These are phyloP conservation scores for Yamadazyma tumulicola DNA, from an alignment of 805 yeast genomes.

Conservation along the genomic window DNA sequence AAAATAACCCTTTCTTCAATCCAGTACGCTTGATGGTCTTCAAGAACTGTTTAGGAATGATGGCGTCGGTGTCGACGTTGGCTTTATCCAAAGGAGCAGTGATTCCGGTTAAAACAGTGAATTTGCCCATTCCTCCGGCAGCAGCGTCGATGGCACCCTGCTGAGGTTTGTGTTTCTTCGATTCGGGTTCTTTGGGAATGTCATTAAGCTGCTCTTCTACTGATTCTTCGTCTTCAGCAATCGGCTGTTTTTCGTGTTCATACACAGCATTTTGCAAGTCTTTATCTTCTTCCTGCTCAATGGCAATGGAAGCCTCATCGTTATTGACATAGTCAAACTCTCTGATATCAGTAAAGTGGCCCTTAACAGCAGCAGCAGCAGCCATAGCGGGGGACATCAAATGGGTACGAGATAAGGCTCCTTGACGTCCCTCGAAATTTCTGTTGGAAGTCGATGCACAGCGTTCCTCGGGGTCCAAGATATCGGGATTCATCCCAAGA, in stretches of 20 bases:
- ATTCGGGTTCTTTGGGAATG: slow-evolving; percentile 47
- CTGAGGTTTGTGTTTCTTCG: slow-evolving; percentile 20
- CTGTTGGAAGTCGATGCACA: slow-evolving; percentile 99
- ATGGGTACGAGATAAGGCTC: slow-evolving; percentile 93
- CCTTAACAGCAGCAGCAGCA: slow-evolving; percentile 94
- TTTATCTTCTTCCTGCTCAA: slow-evolving; percentile 48
- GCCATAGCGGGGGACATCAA: slow-evolving; percentile 99
- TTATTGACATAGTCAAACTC: slow-evolving; percentile 60
- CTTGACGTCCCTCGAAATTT: slow-evolving; percentile 99
- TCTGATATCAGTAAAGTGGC: slow-evolving; percentile 89
- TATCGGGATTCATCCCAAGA: slow-evolving; percentile 98
- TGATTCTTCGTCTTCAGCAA: slow-evolving; percentile 44
- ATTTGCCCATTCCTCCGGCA: slow-evolving; percentile 62
- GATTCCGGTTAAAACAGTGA: slow-evolving; percentile 71
- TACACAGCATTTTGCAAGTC: slow-evolving; percentile 67
- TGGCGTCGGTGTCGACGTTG: slow-evolving; percentile 97
- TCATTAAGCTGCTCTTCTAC: slow-evolving; percentile 58
- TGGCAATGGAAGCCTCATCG: slow-evolving; percentile 57
- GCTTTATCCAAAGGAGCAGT: slow-evolving; percentile 95
- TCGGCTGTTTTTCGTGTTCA: slow-evolving; percentile 64
- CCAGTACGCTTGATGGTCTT: slow-evolving; percentile 98
- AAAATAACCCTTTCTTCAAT: slow-evolving; percentile 80
- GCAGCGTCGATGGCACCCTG: slow-evolving; percentile 22
- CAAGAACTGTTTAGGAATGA: slow-evolving; percentile 96
- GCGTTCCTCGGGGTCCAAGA: slow-evolving; percentile 89